Base-by-base conservation (phyloP, 2,329 filamentous ascomycete species). In the Intubia oerlemansii region DNA sequence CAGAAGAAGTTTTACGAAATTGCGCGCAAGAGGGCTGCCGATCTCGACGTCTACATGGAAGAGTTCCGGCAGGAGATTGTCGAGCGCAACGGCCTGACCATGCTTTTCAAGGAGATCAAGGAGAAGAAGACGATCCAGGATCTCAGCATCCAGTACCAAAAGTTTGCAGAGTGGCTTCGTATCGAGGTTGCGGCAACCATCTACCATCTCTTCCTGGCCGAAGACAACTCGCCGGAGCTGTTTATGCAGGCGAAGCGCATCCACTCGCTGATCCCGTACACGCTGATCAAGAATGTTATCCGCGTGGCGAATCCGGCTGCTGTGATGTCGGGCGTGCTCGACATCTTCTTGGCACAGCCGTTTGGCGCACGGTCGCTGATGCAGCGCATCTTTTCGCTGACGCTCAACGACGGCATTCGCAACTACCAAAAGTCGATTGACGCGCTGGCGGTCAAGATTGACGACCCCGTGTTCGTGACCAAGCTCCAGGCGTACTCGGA, bases 11-110 rank as follows among this genome's bases (percentile, higher is more conserved):
- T 98, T 47, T 98, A 93, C 48, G 85, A 98, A 46, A 84, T 98
- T 44, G 88, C 88, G 7, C 63, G 82, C 38, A 73, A 82, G 48
- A 70, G 88, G 38, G 88, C 88, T 2, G 76, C 79, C 5, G 88
- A 95, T 44, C 60, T 98, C 28, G 88, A 98, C 49, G 79, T 91
- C 15, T 93, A 95, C 47, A 98, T 98, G 88, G 88, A 98, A 51
- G 53, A 91, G 72, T 74, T 74, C 46, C 67, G 68, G 7, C 66
- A 66, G 36, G 68, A 74, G 39, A 72, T 70, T 32, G 57, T 72
- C n/a, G 65, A 70, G 41, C 54, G 53, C 34, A 81, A 93, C 47
- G 88, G 88, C 7, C 62, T 98, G 23, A 90, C 85, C 0, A 85
- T 78, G 47, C 63, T 98, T 1, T 95, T 98, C 51, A 65, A 76